Evolutionary conservation across 225 moss, liverwort and hornwort genomes (phyloP).

Genomic region (Polytrichum formosum): DNA sequence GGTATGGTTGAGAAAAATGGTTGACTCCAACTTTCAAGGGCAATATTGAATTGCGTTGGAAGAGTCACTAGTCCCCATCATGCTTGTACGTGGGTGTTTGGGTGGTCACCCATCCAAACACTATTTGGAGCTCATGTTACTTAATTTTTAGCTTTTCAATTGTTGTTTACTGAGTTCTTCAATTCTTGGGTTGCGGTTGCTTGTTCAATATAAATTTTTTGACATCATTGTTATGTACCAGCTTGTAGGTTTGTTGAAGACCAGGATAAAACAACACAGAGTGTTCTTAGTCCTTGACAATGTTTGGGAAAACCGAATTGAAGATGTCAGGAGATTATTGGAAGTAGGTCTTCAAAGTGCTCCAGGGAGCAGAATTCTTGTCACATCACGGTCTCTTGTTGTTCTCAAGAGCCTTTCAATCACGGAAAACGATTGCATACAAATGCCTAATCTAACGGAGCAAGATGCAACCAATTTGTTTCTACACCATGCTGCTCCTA

Average conservation of each 20-base stretch:
- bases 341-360: background rate
- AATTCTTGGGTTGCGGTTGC: no score
- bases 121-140: no score
- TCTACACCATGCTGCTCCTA: background rate
- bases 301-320: background rate
- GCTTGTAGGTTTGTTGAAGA: background rate
- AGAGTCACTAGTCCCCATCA: no score
- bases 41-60: no score
- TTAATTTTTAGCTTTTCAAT: no score
- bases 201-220: background rate
- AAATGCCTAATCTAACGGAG: slow-evolving; percentile 2
- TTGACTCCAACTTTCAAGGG: no score
- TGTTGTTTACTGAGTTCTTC: no score
- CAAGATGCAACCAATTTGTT: slow-evolving; percentile 12
- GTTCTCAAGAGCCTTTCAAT: background rate
- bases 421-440: background rate
- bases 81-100: no score
- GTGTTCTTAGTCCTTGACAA: slow-evolving; percentile 14
- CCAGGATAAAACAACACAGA: background rate
- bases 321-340: slow-evolving; percentile 9
- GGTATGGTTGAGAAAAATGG: no score
- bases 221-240: background rate
- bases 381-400: slow-evolving; percentile 2
- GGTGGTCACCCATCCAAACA: no score
- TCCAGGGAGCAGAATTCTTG: background rate